Evolutionary conservation across 1,284 basidiomycete genomes (phyloP), one percentile per base, ranked within the genome.

Genomic region (Butyriboletus appendiculatus): DNA sequence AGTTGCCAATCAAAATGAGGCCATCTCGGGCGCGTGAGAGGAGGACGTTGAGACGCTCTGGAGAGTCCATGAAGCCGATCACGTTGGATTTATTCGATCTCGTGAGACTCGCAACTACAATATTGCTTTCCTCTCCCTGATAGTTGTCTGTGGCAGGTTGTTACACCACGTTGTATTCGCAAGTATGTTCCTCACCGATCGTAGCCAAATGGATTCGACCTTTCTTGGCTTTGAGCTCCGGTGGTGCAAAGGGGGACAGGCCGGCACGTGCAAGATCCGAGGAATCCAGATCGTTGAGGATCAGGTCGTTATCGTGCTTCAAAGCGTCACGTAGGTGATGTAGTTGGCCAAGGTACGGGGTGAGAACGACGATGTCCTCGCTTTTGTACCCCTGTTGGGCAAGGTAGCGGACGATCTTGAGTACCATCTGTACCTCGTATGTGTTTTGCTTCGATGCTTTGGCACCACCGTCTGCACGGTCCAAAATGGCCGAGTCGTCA

Each of bases 111-210:
- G 75, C 73, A 28, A 88, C 72, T n/a, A 88, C 83, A 48, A 88
- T 81, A 18, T 86, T 75, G 44, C 81, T 81, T 62, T 88, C 85
- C 61, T 88, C 85, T 18, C 86, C 85, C 59, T 87, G 85, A 53
- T 84, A 84, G 52, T 84, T 84, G 50, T 84, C 82, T 84, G 20
- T 20, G 3, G 18, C 10, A 50, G 42, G n/a, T 16, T 5, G 14
- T 24, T 2, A 24, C 9, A 34, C 5, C 8, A 26, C 0, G 7
- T 11, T 0, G 18, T 15, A 20, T 22, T 28, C 14, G 9, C 32
- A 11, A 26, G 16, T 0, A 14, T 4, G 9, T 10, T 16, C 1
- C 70, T 41, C 55, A 83, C 84, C 84, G 15, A 86, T 85, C 0
- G 85, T 86, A 0, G 84, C 79, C 0, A 86, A 63, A 15, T 76